These are phyloP conservation scores for Vigna radiata DNA, from an alignment of 306 rosid species.

Conservation along the genomic window DNA sequence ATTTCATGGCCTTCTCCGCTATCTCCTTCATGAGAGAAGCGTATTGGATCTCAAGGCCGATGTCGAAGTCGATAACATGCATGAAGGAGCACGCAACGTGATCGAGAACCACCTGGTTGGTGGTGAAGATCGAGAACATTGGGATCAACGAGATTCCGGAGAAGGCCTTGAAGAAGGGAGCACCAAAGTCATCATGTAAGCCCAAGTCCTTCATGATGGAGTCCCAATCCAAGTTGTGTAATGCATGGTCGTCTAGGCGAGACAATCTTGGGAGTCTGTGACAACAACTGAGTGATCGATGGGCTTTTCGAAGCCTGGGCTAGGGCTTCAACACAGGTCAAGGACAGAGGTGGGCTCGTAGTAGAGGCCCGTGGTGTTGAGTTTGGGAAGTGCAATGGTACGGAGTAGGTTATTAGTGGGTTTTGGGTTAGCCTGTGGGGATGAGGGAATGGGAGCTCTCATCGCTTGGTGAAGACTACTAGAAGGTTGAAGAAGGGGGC, in stretches of 20 bases:
- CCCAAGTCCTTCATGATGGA: constrained; percentile 78
- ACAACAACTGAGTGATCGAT: background rate
- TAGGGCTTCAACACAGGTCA: constrained; percentile 78
- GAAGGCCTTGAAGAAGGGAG: constrained; percentile 61
- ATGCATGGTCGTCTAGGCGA: constrained; percentile 71
- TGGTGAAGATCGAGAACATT: constrained; percentile 86
- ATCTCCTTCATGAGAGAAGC: constrained; percentile 88
- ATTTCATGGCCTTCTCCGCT: constrained; percentile 61
- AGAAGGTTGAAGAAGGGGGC: too few relatives aligned
- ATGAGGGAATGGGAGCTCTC: constrained; percentile 71
- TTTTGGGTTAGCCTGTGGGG: constrained; percentile 54
- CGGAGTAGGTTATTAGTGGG: constrained; percentile 42
- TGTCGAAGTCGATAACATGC: constrained; percentile 85
- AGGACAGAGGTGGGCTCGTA: constrained; percentile 91
- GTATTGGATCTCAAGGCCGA: constrained; percentile 84
- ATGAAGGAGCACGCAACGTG: constrained; percentile 54
- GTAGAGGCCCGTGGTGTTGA: constrained; percentile 43
- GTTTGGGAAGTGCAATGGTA: constrained; percentile 37
- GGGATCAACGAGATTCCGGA: constrained; percentile 77
- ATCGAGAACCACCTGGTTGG: constrained; percentile 89
- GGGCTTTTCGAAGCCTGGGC: constrained; percentile 58
- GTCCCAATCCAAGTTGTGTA: constrained; percentile 81
- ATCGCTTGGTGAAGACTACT: constrained; percentile 45
- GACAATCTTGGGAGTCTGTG: constrained; percentile 39
- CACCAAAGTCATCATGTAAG: constrained; percentile 61